Conservation (phyloP, 2,329 filamentous ascomycete species). For the Aureobasidium vineae region DNA sequence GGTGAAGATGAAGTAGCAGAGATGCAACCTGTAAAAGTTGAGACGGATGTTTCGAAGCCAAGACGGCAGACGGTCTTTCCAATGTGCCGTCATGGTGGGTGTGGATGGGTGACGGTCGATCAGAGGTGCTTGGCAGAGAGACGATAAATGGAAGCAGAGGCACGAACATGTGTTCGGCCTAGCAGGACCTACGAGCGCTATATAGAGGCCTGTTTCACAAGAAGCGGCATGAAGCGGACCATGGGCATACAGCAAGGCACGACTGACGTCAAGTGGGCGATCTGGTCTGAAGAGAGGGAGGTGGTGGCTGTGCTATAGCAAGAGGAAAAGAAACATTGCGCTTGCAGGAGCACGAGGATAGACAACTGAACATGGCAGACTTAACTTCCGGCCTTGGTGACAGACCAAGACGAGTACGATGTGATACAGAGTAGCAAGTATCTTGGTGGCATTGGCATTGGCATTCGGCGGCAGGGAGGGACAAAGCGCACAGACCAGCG, state of each 20-base stretch:
- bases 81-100: background rate
- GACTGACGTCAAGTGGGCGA: background rate
- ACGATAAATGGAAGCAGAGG: background rate
- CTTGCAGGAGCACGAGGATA: background rate
- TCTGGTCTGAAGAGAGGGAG: background rate
- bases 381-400: background rate
- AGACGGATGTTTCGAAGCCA: constrained; percentile 12
- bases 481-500: constrained; percentile 24
- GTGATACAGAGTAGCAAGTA: background rate
- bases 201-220: background rate
- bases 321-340: background rate
- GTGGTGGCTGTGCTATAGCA: background rate
- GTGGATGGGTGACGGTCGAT: background rate
- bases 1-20: constrained; percentile 30
- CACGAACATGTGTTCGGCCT: background rate
- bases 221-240: background rate
- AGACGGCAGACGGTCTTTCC: constrained; percentile 1
- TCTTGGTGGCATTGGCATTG: background rate
- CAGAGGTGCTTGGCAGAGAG: background rate
- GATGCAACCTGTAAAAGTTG: constrained; percentile 29
- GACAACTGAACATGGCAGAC: background rate
- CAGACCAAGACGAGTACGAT: background rate
- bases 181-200: background rate
- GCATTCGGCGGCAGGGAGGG: background rate
- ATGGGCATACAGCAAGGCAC: background rate